Evolutionary conservation across 2,329 filamentous ascomycete genomes (phyloP).

Genomic region (Xylariomycetidae sp.): DNA sequence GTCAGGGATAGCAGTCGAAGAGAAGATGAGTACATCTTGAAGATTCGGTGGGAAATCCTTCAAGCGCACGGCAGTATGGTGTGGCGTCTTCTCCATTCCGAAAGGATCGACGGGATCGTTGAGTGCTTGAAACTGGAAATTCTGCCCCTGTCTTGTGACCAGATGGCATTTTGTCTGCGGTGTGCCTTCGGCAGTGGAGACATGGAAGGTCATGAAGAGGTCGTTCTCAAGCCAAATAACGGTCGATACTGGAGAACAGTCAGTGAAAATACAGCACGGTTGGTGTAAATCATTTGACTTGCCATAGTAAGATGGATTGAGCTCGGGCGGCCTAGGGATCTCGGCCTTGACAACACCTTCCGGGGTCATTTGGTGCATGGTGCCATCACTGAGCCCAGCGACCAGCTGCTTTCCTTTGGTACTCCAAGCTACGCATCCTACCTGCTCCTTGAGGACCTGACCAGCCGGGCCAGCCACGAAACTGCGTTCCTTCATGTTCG

Average conservation of each 20-base stretch:
- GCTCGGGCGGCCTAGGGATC: slow-evolving; percentile 68
- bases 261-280: slow-evolving; percentile 17
- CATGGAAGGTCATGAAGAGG: slow-evolving; percentile 75
- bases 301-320: slow-evolving; percentile 62
- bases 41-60: slow-evolving; percentile 75
- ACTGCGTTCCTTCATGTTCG: slow-evolving; percentile 64
- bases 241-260: slow-evolving; percentile 56
- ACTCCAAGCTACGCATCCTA: slow-evolving; percentile 87
- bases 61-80: slow-evolving; percentile 72
- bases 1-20: slow-evolving; percentile 74
- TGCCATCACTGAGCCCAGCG: slow-evolving; percentile 76
- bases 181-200: slow-evolving; percentile 51
- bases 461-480: slow-evolving; percentile 56
- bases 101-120: slow-evolving; percentile 70
- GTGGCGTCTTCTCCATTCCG: slow-evolving; percentile 58
- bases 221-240: slow-evolving; percentile 86
- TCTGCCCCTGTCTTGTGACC: slow-evolving; percentile 57
- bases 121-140: slow-evolving; percentile 68
- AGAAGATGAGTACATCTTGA: slow-evolving; percentile 73
- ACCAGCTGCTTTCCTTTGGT: slow-evolving; percentile 87
- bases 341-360: slow-evolving; percentile 70
- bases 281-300: slow-evolving; percentile 26
- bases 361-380: slow-evolving; percentile 75
- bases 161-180: slow-evolving; percentile 71
- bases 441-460: slow-evolving; percentile 60